Percentiles rank a stretch among this genome's conserved stretches.
phyloP scores from a whole-genome alignment of 2,329 filamentous ascomycete genomes.

The Pyrenochaeta sp. region DNA sequence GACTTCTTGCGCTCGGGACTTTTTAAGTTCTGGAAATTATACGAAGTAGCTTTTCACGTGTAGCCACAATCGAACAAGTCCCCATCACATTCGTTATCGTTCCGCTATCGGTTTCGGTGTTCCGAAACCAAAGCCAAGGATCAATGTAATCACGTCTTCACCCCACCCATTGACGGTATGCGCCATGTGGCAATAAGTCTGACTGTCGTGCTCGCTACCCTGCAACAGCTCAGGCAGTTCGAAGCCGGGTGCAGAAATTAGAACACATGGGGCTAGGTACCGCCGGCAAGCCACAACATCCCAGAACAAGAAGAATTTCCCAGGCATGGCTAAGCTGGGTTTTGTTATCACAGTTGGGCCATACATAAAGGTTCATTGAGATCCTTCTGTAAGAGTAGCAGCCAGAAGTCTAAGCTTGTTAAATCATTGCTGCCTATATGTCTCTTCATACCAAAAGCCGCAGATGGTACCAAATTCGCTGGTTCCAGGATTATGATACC shows the following conservation, averaged over 20 bases:
- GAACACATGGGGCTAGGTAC: not conserved
- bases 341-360: not conserved
- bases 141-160: constrained; percentile 40
- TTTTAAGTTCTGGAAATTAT: constrained; percentile 12
- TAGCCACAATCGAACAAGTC: not conserved
- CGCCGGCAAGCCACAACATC: not conserved
- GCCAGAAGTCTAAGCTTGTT: not conserved
- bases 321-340: not conserved
- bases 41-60: not conserved
- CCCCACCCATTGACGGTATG: constrained; percentile 41
- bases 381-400: not conserved
- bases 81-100: constrained; percentile 16
- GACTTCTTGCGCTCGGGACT: not conserved
- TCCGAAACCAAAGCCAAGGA: constrained; percentile 8
- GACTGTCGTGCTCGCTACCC: constrained; percentile 21
- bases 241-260: not conserved
- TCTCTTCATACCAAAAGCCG: constrained; percentile 12
- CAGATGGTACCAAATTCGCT: constrained; percentile 40
- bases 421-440: constrained; percentile 13
- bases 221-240: constrained; percentile 5
- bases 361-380: not conserved
- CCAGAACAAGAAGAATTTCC: not conserved
- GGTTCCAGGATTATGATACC: constrained; percentile 54
- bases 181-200: constrained; percentile 16
- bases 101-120: constrained; percentile 16